Base-by-base conservation (phyloP, 148 eudicot species). In the Agrostemma githago region DNA sequence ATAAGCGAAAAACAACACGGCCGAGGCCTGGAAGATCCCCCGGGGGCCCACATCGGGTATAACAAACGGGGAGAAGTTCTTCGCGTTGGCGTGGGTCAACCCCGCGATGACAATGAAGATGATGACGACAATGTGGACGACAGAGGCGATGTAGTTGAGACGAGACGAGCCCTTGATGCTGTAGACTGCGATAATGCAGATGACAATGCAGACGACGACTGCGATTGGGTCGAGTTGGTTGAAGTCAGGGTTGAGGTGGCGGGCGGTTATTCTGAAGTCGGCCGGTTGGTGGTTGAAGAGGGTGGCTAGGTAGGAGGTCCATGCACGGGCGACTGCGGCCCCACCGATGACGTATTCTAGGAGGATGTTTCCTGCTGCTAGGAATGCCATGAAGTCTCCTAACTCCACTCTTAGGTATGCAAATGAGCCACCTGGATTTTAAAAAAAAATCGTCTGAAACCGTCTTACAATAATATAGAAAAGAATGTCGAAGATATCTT, bases 391-490 rank as follows among this genome's bases (percentile, higher is more conserved):
- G 79, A 88, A 91, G 72, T 91, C 93, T 6, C 93, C 91, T 15
- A 89, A 73, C 42, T 91, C 93, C 21, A 89, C 89, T 26, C 93
- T 80, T 17, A 91, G 63, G 66, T 86, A 91, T 1, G 92, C 92
- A 60, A 89, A 91, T 67, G 90, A 89, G 37, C 91, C 93, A 68
- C 97, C 97, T 76, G 91, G n/a, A n/a, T n/a, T n/a, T n/a, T n/a
- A n/a, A n/a, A n/a, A n/a, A n/a, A n/a, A n/a, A n/a, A n/a, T n/a
- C n/a, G n/a, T n/a, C n/a, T n/a, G n/a, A n/a, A n/a, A n/a, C n/a
- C n/a, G n/a, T n/a, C n/a, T n/a, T n/a, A n/a, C n/a, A n/a, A n/a
- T n/a, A n/a, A n/a, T n/a, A n/a, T n/a, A n/a, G n/a, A n/a, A n/a
- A n/a, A n/a, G n/a, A n/a, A n/a, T n/a, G n/a, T n/a, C n/a, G n/a